These are phyloP conservation scores for Spergularia azorica DNA, from an alignment of 179 eudicot species.

Conservation along the genomic window DNA sequence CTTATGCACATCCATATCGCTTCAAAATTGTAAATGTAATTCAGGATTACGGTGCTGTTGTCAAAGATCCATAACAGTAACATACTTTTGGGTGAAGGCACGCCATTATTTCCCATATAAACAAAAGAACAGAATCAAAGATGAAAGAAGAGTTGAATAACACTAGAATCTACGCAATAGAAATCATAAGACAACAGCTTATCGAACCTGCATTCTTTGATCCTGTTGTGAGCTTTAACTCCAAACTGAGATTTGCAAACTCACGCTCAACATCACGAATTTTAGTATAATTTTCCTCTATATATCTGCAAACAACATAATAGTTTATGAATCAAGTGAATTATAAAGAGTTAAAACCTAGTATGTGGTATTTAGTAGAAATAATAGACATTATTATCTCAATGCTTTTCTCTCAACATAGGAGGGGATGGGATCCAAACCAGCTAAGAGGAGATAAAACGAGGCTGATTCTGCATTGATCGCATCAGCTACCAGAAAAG, in stretches of 20 bases:
- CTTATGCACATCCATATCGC: neutral
- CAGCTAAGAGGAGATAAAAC: neutral
- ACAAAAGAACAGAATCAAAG: neutral
- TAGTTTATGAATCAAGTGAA: neutral
- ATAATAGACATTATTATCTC: neutral
- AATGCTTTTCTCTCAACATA: neutral
- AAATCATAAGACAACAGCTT: neutral
- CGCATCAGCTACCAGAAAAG: neutral
- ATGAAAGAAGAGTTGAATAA: neutral
- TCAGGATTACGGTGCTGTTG: neutral
- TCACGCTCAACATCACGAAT: slow-evolving; percentile 96
- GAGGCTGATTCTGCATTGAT: neutral
- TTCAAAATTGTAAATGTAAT: neutral
- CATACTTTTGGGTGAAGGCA: neutral
- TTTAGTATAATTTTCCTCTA: slow-evolving; percentile 86
- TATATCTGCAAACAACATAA: slow-evolving; percentile 54
- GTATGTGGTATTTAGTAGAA: neutral
- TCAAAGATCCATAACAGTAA: neutral
- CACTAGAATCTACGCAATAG: neutral
- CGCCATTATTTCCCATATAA: neutral
- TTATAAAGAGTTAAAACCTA: neutral
- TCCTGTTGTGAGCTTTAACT: slow-evolving; percentile 93
- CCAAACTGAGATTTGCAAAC: slow-evolving; percentile 70
- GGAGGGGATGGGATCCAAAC: neutral
- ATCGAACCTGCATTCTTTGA: slow-evolving; percentile 89